These are phyloP conservation scores for Lippia alba DNA, from an alignment of 305 asterid species.

Conservation along the genomic window DNA sequence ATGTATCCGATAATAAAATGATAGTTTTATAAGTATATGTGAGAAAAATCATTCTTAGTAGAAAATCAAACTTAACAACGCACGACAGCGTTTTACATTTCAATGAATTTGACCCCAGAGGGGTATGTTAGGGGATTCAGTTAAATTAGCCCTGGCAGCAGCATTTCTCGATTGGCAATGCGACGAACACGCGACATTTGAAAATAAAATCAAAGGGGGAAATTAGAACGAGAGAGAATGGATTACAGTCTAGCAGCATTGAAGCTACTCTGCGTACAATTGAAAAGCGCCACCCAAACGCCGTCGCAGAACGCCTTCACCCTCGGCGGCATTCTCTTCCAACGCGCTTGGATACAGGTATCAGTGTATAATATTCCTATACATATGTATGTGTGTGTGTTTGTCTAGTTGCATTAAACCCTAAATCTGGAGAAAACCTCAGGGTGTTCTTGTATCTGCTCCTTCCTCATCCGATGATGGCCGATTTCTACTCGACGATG, in stretches of 20 bases:
- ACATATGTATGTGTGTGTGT: background rate
- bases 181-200: constrained; percentile 2
- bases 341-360: constrained; percentile 97
- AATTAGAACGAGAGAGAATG: constrained; percentile 42
- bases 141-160: background rate
- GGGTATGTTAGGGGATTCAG: constrained; percentile 12
- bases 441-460: constrained; percentile 73
- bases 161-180: background rate
- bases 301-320: constrained; percentile 54
- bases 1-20: too few species aligned
- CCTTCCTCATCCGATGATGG: constrained; percentile 45
- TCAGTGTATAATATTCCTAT: background rate
- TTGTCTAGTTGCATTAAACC: constrained; percentile 22
- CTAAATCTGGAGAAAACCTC: constrained; percentile 33
- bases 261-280: constrained; percentile 72
- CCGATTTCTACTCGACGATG: constrained; percentile 72
- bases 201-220: constrained; percentile 18
- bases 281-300: constrained; percentile 52
- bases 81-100: background rate
- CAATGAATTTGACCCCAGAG: background rate
- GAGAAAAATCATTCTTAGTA: too few species aligned
- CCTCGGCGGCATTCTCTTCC: constrained; percentile 85
- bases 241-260: constrained; percentile 82
- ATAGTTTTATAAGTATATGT: too few species aligned
- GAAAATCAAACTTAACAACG: too few species aligned